Evolutionary conservation across 2,329 filamentous ascomycete species (phyloP), one percentile per base, ranked within the genome.

Genomic region (Talaromyces sp.): DNA sequence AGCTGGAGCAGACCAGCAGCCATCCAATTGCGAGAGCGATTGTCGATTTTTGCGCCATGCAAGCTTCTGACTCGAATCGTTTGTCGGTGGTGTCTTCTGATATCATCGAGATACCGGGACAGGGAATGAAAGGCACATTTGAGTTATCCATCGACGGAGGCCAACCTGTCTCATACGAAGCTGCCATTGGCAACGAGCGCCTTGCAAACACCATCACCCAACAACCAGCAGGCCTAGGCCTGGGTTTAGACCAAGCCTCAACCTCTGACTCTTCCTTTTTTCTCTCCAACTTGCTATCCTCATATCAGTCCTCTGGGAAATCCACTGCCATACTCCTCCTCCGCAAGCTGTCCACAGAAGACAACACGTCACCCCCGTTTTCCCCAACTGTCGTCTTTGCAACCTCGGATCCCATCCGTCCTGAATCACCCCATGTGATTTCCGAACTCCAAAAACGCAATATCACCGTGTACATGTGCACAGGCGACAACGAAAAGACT

Each of bases 391-490:
- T 88, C 0, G 81, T 87, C 11, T 87, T 96, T 65, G 87, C 91
- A 54, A 88, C 93, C 55, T 88, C 92, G 0, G 93, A 97, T 67
- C 87, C 91, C 1, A 84, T 96, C 65, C 88, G 93, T 2, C 83
- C 85, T 0, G 91, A 96, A 74, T 87, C 92, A 0, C 75, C 78
- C 1, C 70, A 78, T 8, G 86, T 93, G 19, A 83, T 96, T 62
- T 74, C 77, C 7, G 81, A 86, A 1, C 84, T 96, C 0, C 83
- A 85, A 51, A 75, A 82, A 4, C 84, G 84, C 17, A 86, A 88
- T 22, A 87, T 90, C 54, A 84, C 87, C 33, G 89, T 96, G 4
- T 96, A 89, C 86, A 96, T 97, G 91, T 87, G 96, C 42, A 96
- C 92, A 0, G 93, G 93, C 32, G 93, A 97, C 78, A 96, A 96